phyloP scores from a whole-genome alignment of 1,284 basidiomycete genomes.

The Anthracocystis panici-leucophaei region DNA sequence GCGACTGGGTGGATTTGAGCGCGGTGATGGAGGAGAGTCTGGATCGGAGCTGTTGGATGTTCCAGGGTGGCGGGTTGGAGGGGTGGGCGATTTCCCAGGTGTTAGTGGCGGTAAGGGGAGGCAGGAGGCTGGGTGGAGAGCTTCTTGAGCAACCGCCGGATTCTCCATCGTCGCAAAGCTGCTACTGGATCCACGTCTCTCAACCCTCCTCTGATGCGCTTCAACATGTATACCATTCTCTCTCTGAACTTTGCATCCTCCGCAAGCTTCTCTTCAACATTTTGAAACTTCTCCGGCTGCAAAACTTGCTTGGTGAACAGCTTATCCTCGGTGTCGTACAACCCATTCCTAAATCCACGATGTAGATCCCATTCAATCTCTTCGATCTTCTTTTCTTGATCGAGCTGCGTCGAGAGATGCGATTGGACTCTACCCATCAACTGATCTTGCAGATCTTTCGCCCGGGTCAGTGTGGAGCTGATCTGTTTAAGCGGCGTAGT shows the following conservation, averaged over 20 bases:
- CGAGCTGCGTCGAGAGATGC: slow-evolving; percentile 12
- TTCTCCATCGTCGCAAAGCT: slow-evolving; percentile 12
- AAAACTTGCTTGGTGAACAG: slow-evolving; percentile 2
- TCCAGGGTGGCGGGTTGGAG: background rate
- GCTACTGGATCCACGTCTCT: slow-evolving; percentile 4
- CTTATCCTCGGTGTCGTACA: slow-evolving; percentile 5
- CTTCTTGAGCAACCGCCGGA: slow-evolving; percentile 16
- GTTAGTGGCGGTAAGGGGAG: background rate
- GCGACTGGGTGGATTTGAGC: background rate
- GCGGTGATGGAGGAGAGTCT: slow-evolving; percentile 15
- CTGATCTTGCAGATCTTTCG: slow-evolving; percentile 17
- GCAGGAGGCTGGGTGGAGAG: background rate
- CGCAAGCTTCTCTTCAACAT: background rate
- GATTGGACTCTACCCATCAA: slow-evolving; percentile 11
- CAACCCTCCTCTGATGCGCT: background rate
- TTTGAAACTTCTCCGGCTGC: background rate
- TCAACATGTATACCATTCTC: background rate
- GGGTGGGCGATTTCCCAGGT: background rate
- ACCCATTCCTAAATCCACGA: slow-evolving; percentile 12
- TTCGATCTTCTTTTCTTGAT: background rate
- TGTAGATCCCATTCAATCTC: slow-evolving; percentile 18
- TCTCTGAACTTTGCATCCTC: background rate
- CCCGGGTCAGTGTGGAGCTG: background rate
- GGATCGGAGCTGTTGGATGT: slow-evolving; percentile 3
- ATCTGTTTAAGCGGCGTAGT: background rate